Conservation (phyloP, 306 rosid genomes). For the Canavalia ensiformis region DNA sequence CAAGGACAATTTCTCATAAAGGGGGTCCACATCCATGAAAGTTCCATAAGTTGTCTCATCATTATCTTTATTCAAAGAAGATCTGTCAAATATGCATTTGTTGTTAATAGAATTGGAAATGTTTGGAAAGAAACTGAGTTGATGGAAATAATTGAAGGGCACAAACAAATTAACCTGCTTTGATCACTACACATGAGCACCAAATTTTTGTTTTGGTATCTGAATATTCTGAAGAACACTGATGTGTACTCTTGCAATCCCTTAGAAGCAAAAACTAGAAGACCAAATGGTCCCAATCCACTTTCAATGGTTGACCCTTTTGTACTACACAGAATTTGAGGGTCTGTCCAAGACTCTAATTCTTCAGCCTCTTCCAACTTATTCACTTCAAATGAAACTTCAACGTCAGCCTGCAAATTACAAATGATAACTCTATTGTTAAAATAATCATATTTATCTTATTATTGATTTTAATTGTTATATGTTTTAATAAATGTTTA, state of each 20-base stretch:
- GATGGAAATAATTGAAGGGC: background rate
- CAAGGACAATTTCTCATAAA: conserved; percentile 57
- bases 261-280: conserved; percentile 69
- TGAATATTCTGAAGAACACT: conserved; percentile 75
- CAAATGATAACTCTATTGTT: conserved; percentile 1
- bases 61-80: conserved; percentile 59
- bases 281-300: conserved; percentile 80
- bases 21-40: conserved; percentile 64
- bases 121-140: background rate
- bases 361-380: conserved; percentile 61
- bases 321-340: conserved; percentile 69
- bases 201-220: conserved; percentile 54
- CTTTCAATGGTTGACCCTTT: conserved; percentile 63
- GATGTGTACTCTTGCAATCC: conserved; percentile 79
- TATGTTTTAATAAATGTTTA: no score
- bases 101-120: background rate
- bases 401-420: conserved; percentile 83
- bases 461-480: no score
- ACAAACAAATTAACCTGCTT: conserved; percentile 64
- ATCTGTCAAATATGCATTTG: conserved; percentile 47
- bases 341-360: conserved; percentile 57
- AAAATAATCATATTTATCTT: background rate
- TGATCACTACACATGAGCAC: conserved; percentile 83
- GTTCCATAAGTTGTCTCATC: conserved; percentile 68
- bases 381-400: conserved; percentile 61